Evolutionary conservation across 257 asterid genomes (phyloP).

Genomic region (Solanum bulbocastanum): DNA sequence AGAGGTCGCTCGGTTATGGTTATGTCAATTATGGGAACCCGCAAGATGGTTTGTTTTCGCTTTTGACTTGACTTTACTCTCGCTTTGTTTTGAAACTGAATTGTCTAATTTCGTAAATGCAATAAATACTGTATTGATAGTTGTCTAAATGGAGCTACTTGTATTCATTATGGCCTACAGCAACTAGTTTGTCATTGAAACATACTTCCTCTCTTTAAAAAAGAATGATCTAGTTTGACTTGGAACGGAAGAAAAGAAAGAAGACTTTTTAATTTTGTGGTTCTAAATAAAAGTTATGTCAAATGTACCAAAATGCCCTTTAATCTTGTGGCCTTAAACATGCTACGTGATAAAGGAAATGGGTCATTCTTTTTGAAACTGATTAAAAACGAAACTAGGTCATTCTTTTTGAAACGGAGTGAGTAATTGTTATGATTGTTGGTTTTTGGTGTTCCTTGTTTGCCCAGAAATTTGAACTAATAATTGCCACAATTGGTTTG

Average conservation of each 20-base stretch:
- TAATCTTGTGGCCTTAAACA: no score
- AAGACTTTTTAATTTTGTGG: no score
- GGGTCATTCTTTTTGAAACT: no score
- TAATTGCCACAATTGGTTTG: background rate
- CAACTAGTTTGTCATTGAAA: background rate
- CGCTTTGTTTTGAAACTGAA: background rate
- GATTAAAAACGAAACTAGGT: no score
- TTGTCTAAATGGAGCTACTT: background rate
- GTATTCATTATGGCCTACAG: background rate
- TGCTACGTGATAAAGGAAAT: no score
- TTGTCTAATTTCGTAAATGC: background rate
- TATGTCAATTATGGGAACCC: constrained; percentile 75
- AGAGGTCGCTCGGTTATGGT: constrained; percentile 81
- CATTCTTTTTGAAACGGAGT: no score
- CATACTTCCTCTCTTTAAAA: no score
- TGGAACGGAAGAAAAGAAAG: no score
- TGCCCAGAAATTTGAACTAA: background rate
- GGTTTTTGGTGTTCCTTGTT: background rate
- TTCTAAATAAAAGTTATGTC: no score
- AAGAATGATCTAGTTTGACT: no score
- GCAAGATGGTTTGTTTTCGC: constrained; percentile 59
- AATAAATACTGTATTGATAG: background rate
- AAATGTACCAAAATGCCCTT: no score
- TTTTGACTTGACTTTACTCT: background rate
- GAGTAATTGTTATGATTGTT: background rate